Evolutionary conservation across 179 eudicot genomes (phyloP).

Genomic region (Beta corolliflora): DNA sequence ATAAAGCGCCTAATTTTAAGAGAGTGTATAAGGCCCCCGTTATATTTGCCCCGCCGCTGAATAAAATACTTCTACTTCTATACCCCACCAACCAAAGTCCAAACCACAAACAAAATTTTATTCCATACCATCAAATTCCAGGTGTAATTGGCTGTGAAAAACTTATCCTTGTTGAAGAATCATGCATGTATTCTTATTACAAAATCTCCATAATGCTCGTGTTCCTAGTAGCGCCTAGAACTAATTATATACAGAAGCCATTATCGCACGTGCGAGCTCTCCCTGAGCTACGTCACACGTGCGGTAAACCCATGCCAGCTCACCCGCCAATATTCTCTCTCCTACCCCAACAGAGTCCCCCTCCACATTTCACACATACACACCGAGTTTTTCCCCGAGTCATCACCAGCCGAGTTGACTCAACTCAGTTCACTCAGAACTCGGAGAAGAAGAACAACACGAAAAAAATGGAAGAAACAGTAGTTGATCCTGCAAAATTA

Average conservation of each 20-base stretch:
- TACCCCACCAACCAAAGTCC: no score
- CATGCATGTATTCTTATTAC: no score
- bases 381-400: conserved; percentile 3
- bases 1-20: no score
- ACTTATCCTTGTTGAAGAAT: no score
- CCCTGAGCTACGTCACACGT: neutral
- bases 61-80: no score
- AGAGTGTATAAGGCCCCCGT: no score
- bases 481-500: conserved; percentile 36
- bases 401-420: conserved; percentile 6
- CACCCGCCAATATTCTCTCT: conserved; percentile 11
- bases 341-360: neutral
- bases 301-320: neutral
- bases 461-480: conserved; percentile 28
- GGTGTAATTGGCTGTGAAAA: no score
- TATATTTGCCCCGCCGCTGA: no score
- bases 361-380: neutral
- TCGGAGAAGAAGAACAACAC: neutral
- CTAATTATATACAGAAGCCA: neutral
- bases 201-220: neutral
- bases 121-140: no score
- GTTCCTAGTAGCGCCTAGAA: neutral
- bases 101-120: no score
- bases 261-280: neutral
- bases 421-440: conserved; percentile 13